Evolutionary conservation across 495 filamentous ascomycete genomes (phyloP), one percentile per base, ranked within the genome.

Genomic region (Pseudotulostoma volvatum): DNA sequence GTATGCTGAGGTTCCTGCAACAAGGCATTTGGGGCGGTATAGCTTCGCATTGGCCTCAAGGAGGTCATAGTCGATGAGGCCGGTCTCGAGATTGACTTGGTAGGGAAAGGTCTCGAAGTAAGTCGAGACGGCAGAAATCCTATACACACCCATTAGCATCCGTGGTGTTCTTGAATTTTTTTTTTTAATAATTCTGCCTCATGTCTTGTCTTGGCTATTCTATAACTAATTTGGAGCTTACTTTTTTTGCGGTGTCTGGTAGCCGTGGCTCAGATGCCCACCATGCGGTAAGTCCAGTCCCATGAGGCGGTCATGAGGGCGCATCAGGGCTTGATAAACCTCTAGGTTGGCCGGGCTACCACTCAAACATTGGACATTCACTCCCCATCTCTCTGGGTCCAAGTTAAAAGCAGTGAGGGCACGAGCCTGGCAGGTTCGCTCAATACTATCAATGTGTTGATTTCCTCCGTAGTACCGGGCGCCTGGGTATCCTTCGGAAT

Each of bases 61-160:
- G 44, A 74, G 79, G 50, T 82, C 72, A 55, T 97, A 97, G 64
- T 97, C 86, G 54, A 97, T 96, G 40, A 88, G 58, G 34, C 90
- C 92, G 4, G 90, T 96, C 21, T 71, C 68, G 59, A 88, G 83
- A 46, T 97, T 77, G 18, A 97, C 71, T 18, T 84, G 75, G 63
- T 97, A 97, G 1, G 90, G 90, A 9, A 97, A 56, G 3, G 92
- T 96, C 67, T 97, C 90, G 52, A 96, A 97, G 64, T 97, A 97
- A 59, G 95, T 95, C 32, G 90, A 96, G 40, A 97, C 80, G 48
- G 82, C 81, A 11, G 90, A 96, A 49, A 97, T 95, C 70, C 37
- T 39, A 17, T 7, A 7, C 11, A n/a, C n/a, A n/a, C n/a, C n/a
- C n/a, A n/a, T n/a, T n/a, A n/a, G n/a, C n/a, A n/a, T n/a, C n/a